These are phyloP conservation scores for Flammula alnicola DNA, from an alignment of 1,284 basidiomycete genomes.

Conservation along the genomic window DNA sequence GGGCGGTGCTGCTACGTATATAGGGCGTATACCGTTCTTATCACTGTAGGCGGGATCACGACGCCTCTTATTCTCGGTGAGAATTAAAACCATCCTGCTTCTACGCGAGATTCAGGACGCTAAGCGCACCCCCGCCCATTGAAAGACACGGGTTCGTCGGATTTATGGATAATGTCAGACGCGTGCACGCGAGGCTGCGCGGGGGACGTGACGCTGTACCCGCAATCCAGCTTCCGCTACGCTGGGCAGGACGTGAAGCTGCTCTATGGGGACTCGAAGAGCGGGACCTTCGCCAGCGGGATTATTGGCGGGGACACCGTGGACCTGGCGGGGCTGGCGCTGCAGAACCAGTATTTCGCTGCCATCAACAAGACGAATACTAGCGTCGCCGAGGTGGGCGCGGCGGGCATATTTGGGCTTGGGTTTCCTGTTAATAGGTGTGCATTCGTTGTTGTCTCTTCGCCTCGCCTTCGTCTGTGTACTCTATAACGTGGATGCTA, in stretches of 20 bases:
- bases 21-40: slow-evolving; percentile 52
- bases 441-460: too few species aligned
- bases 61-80: slow-evolving; percentile 51
- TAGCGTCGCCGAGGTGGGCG: slow-evolving; percentile 44
- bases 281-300: slow-evolving; percentile 57
- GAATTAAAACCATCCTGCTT: too few species aligned
- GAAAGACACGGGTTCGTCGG: slow-evolving; percentile 60
- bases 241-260: slow-evolving; percentile 43
- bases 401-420: slow-evolving; percentile 60
- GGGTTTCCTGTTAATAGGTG: slow-evolving; percentile 62
- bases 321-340: slow-evolving; percentile 45
- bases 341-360: slow-evolving; percentile 52
- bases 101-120: too few species aligned
- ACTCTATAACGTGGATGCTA: too few species aligned
- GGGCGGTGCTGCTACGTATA: too few species aligned
- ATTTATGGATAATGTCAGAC: slow-evolving; percentile 60
- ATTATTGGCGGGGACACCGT: slow-evolving; percentile 51
- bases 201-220: slow-evolving; percentile 39
- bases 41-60: slow-evolving; percentile 45
- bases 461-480: too few species aligned
- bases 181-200: slow-evolving; percentile 42
- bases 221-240: slow-evolving; percentile 42
- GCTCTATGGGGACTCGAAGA: slow-evolving; percentile 59
- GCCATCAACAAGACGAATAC: slow-evolving; percentile 61
- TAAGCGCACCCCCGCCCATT: not conserved